Percentiles rank a stretch among this genome's conserved stretches.
These are phyloP conservation scores for Xanthoconium purpureum DNA, from an alignment of 768 basidiomycete species.

Conservation along the genomic window DNA sequence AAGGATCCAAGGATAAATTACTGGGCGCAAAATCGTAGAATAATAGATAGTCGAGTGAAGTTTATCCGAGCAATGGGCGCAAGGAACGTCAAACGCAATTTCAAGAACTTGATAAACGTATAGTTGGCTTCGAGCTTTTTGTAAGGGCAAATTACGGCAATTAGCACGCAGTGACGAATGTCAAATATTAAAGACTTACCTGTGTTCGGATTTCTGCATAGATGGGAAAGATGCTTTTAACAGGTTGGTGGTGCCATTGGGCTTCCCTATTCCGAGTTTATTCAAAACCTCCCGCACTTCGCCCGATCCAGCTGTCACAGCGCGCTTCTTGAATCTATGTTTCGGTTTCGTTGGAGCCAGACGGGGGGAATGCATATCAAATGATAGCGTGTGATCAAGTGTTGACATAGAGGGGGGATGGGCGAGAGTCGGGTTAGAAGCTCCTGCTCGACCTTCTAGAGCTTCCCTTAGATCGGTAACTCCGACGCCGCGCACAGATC, in stretches of 20 bases:
- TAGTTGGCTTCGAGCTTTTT: constrained; percentile 17
- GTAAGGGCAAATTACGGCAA: background rate
- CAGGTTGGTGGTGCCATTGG: constrained; percentile 51
- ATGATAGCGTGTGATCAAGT: constrained; percentile 62
- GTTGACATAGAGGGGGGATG: constrained; percentile 75
- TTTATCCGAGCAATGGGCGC: constrained; percentile 3
- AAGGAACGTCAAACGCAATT: constrained; percentile 5
- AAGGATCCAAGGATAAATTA: constrained; percentile 22
- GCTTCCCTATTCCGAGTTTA: constrained; percentile 79
- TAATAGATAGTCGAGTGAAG: constrained; percentile 7
- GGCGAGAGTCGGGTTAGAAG: constrained; percentile 72
- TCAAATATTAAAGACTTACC: constrained; percentile 27
- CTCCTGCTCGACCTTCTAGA: constrained; percentile 77
- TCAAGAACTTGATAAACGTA: constrained; percentile 17
- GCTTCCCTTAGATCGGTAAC: constrained; percentile 88
- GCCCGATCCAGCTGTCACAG: constrained; percentile 48
- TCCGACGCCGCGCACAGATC: constrained; percentile 77
- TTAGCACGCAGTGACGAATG: constrained; percentile 2
- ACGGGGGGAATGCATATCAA: constrained; percentile 39
- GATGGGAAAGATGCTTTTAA: constrained; percentile 72
- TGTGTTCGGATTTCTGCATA: constrained; percentile 44
- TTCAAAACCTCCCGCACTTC: constrained; percentile 83
- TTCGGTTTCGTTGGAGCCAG: constrained; percentile 48
- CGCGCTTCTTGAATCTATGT: constrained; percentile 54
- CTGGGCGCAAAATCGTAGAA: constrained; percentile 10